phyloP scores from a whole-genome alignment of 2,329 filamentous ascomycete genomes.

The Claviceps sp. region DNA sequence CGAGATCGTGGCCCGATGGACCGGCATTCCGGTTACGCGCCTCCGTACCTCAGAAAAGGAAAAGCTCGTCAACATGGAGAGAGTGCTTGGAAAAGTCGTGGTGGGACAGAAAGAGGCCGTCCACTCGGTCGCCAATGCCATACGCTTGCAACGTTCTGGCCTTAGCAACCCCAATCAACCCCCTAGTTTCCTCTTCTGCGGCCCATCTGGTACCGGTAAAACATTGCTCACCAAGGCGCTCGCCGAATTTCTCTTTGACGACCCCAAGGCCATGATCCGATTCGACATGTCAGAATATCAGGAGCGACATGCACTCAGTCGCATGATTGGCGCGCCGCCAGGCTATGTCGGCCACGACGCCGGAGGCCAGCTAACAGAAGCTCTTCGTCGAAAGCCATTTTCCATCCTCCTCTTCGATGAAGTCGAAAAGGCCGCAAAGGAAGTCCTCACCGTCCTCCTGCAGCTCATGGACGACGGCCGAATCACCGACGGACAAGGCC shows the following conservation, averaged over 20 bases:
- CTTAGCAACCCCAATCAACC: slow-evolving; percentile 93
- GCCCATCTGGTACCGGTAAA: slow-evolving; percentile 96
- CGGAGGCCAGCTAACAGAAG: slow-evolving; percentile 90
- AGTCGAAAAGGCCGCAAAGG: slow-evolving; percentile 96
- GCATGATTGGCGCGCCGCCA: slow-evolving; percentile 95
- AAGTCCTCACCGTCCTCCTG: slow-evolving; percentile 90
- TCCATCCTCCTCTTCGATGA: slow-evolving; percentile 97
- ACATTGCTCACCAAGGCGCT: slow-evolving; percentile 93
- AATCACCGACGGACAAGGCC: slow-evolving; percentile 94
- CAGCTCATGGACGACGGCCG: slow-evolving; percentile 99
- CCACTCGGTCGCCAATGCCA: slow-evolving; percentile 84
- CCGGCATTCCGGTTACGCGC: slow-evolving; percentile 91
- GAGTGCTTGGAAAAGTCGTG: slow-evolving; percentile 67
- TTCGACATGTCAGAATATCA: slow-evolving; percentile 99
- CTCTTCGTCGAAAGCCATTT: slow-evolving; percentile 85
- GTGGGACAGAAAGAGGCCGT: slow-evolving; percentile 93
- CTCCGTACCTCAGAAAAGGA: slow-evolving; percentile 95
- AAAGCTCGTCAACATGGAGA: slow-evolving; percentile 96
- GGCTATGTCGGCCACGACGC: slow-evolving; percentile 96
- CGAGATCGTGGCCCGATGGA: slow-evolving; percentile 93
- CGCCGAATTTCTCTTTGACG: slow-evolving; percentile 96
- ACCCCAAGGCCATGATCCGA: slow-evolving; percentile 92
- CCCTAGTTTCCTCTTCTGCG: slow-evolving; percentile 96
- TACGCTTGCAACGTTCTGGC: slow-evolving; percentile 86
- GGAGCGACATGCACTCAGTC: slow-evolving; percentile 84